A percentile compares a stretch with the other conserved stretches of the same genome.
These are phyloP conservation scores for Lecanicillium sp. DNA, from an alignment of 2,329 filamentous ascomycete species.

Conservation along the genomic window DNA sequence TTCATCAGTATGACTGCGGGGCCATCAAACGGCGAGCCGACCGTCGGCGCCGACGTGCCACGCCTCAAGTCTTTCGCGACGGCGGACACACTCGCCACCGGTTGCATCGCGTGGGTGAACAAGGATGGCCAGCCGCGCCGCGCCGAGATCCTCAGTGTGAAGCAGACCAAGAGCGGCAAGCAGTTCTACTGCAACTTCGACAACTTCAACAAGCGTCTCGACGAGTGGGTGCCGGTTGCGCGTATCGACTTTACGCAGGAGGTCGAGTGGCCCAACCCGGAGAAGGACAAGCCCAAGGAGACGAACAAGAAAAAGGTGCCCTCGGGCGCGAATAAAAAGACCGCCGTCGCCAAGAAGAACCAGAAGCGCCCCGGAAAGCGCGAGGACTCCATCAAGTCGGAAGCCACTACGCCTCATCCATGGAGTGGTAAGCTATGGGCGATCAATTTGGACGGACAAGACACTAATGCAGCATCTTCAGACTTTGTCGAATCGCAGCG, in stretches of 20 bases:
- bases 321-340: constrained; percentile 52
- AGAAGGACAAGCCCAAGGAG: constrained; percentile 75
- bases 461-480: constrained; percentile 6
- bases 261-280: constrained; percentile 92
- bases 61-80: constrained; percentile 76
- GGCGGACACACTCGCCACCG: constrained; percentile 64
- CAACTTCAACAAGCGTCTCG: constrained; percentile 84
- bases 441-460: neutral
- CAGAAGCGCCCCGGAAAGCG: constrained; percentile 51
- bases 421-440: constrained; percentile 34
- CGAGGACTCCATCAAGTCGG: constrained; percentile 49
- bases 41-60: constrained; percentile 52
- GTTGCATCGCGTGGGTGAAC: constrained; percentile 55
- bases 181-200: constrained; percentile 97
- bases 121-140: constrained; percentile 80
- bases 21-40: constrained; percentile 43
- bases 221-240: constrained; percentile 80
- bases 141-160: constrained; percentile 94
- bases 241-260: constrained; percentile 84
- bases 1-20: constrained; percentile 42
- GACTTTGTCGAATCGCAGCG: constrained; percentile 45
- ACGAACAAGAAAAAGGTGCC: constrained; percentile 65
- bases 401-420: constrained; percentile 48
- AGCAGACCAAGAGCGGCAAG: constrained; percentile 78
- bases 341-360: constrained; percentile 47